Conservation (phyloP, 208 protist species). For the Lotmaria passim region DNA sequence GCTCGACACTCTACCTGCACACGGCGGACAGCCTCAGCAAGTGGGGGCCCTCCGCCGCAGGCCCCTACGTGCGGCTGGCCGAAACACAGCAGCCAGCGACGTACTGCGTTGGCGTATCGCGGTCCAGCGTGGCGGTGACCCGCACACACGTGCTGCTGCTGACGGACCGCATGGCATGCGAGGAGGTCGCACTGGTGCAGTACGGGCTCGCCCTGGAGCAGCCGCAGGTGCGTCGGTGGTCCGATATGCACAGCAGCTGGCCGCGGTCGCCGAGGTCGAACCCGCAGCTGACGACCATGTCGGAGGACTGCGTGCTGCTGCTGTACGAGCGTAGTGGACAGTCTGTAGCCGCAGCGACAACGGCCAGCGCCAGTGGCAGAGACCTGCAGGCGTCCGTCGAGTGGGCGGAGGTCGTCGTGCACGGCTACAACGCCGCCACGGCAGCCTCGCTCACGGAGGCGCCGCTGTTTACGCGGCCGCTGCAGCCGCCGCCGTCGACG, state of each 20-base stretch:
- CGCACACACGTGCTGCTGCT: conserved; percentile 61
- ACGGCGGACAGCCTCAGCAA: conserved; percentile 60
- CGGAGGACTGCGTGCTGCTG: conserved; percentile 55
- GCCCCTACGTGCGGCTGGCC: conserved; percentile 45
- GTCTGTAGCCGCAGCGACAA: neutral
- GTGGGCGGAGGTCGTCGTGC: conserved; percentile 47
- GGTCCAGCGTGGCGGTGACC: conserved; percentile 74
- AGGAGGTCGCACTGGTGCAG: conserved; percentile 59
- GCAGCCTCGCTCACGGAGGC: conserved; percentile 33
- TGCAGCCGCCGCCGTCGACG: conserved; percentile 36
- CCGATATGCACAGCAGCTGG: conserved; percentile 52
- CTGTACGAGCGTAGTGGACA: conserved; percentile 40
- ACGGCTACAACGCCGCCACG: conserved; percentile 32
- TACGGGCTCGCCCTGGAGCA: conserved; percentile 66
- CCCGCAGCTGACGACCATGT: conserved; percentile 51
- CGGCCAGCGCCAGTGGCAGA: too few relatives aligned
- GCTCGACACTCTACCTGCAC: conserved; percentile 65
- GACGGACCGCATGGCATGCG: conserved; percentile 73
- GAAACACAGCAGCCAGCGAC: conserved; percentile 58
- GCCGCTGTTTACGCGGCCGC: conserved; percentile 35
- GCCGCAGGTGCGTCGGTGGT: conserved; percentile 49
- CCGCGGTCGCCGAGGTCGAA: conserved; percentile 25
- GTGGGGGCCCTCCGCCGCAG: conserved; percentile 46
- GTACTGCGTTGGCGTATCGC: conserved; percentile 48
- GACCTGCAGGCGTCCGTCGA: conserved; percentile 10